Percentiles rank a stretch among this genome's conserved stretches.
Evolutionary conservation across 108 stramenopile species (phyloP).

Genomic region (Aurantiochytrium sp.): DNA sequence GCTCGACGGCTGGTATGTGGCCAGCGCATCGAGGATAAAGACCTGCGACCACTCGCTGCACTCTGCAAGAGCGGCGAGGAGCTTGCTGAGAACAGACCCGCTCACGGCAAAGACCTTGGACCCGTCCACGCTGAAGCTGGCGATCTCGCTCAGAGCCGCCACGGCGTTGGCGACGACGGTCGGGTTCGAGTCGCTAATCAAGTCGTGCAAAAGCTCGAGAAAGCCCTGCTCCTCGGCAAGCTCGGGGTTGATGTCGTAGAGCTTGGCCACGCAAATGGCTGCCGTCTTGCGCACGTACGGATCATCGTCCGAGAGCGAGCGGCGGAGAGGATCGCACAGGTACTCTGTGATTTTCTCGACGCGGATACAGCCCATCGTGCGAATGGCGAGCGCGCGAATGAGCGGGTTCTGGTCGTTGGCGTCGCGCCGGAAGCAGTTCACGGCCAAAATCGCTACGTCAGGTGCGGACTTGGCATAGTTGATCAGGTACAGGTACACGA

Average conservation of each 20-base stretch:
- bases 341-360: constrained; percentile 99
- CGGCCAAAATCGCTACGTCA: constrained; percentile 93
- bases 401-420: constrained; percentile 93
- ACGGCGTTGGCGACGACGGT: constrained; percentile 98
- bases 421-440: constrained; percentile 98
- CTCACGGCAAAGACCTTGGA: constrained; percentile 84
- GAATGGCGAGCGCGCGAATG: constrained; percentile 94
- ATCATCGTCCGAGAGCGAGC: constrained; percentile 82
- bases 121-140: constrained; percentile 74
- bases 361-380: constrained; percentile 99
- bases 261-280: constrained; percentile 98
- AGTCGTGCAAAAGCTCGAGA: constrained; percentile 82
- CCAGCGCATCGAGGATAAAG: constrained; percentile 91
- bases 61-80: constrained; percentile 94
- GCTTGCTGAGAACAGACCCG: constrained; percentile 84
- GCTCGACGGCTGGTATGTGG: constrained; percentile 85
- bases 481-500: constrained; percentile 98
- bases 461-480: constrained; percentile 99
- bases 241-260: constrained; percentile 94
- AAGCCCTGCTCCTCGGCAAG: constrained; percentile 94
- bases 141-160: constrained; percentile 93
- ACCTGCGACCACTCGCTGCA: constrained; percentile 99
- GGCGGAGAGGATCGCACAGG: constrained; percentile 84
- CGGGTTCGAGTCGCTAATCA: constrained; percentile 91
- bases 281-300: constrained; percentile 96